Evolutionary conservation across 2,329 filamentous ascomycete species (phyloP), one percentile per base, ranked within the genome.

Genomic region (Dryadomyces quercus-mongolicae): DNA sequence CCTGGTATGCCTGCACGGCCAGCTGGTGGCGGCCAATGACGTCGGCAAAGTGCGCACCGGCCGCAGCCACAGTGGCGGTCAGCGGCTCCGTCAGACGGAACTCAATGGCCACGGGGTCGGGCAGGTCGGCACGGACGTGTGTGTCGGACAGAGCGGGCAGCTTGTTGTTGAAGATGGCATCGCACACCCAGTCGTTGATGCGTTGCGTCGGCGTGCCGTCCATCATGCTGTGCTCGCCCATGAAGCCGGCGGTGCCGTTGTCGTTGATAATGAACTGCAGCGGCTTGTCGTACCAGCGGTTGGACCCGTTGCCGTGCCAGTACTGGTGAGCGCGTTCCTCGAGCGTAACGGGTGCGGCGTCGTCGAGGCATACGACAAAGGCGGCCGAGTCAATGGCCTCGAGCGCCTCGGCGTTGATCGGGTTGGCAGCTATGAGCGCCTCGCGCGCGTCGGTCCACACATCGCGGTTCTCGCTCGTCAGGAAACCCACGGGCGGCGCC

Each of bases 171-270:
- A 95, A 91, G 69, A 97, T 96, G 65, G 88, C 80, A 67, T 87
- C 83, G 74, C 92, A 94, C 66, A 94, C 80, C 66, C 90, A 93
- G 77, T 98, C 93, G 70, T 96, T 98, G 16, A 98, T 79, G 47
- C 94, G 86, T 72, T 97, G 93, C 2, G 94, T 98, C 1, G 94
- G 91, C 7, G 93, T 98, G 60, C 94, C 93, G 67, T 98, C 93
- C 94, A 98, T 98, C 93, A 98, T 97, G 64, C 88, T 94, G 78
- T 98, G 93, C 73, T 98, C 93, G 65, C 93, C 93, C 78, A 90
- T 92, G 78, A 98, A 98, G 58, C 93, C 93, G 2, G 93, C 87
- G 8, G 93, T 95, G 62, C 93, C 93, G 68, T 98, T 98, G 68
- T 98, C 91, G 70, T 95, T 96, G 73, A 98, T 70, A 67, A 98